Evolutionary conservation across 495 filamentous ascomycete genomes (phyloP), one percentile per base, ranked within the genome.

Genomic region (Penicillium argentinense): DNA sequence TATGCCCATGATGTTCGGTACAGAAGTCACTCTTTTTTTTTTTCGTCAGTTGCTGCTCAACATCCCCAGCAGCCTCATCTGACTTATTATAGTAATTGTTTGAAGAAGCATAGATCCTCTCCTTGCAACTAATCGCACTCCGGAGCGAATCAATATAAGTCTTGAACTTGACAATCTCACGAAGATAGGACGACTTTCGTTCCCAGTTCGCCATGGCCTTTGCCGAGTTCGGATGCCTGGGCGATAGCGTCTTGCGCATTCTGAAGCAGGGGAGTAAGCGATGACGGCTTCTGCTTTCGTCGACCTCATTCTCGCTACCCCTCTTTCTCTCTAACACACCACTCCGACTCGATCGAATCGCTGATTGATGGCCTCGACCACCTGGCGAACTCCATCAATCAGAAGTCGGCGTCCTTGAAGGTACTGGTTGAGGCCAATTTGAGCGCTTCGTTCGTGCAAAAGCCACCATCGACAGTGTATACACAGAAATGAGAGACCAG

Each of bases 171-270:
- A 96, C 88, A 60, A 92, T 97, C 69, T 99, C 93, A n/a, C 85
- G 76, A 29, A 99, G 69, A 63, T 97, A 95, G 23, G 85, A 84
- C 27, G 87, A 92, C 69, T 97, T 97, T 44, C 85, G 81, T 72
- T 99, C 91, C 95, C 95, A 99, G 63, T 99, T 99, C 4, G 84
- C 75, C 85, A 96, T 84, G 2, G 92, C 88, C 66, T 88, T 91
- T 37, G 68, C 68, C 17, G 81, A 74, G 62, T 97, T 99, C 16
- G 82, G 80, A 44, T 91, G 85, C 18, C 92, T 82, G 1, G 77
- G 83, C 1, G 84, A 88, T 38, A 95, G 88, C 57, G 90, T 98
- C n/a, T 82, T 96, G 47, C 76, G 84, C 51, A 76, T 87, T 9
- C 71, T 98, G 26, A 84, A 83, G 57, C 78, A 84, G 45, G 64